Conservation (phyloP, 495 filamentous ascomycete genomes). For the Penicillium turbatum region DNA sequence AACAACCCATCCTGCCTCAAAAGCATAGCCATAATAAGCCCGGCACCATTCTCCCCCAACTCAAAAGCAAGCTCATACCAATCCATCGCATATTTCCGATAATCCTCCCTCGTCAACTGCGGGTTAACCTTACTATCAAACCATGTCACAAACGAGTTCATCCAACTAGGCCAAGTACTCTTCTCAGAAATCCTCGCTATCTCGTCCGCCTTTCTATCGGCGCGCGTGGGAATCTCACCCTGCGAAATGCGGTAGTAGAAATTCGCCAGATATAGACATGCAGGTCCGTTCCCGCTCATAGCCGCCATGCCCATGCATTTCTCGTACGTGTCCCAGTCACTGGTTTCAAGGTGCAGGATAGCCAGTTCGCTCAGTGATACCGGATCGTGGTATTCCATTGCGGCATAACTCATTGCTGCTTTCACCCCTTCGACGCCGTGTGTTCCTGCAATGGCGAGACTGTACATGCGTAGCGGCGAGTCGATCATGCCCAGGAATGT, state of each 20-base stretch:
- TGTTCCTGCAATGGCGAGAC: constrained; percentile 16
- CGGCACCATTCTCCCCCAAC: constrained; percentile 6
- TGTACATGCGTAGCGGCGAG: constrained; percentile 29
- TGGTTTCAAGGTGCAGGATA: constrained; percentile 15
- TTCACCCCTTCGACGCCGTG: constrained; percentile 5
- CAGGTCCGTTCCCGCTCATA: constrained; percentile 18
- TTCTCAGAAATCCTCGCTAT: not conserved
- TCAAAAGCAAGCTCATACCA: constrained; percentile 30
- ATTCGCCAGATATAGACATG: constrained; percentile 35
- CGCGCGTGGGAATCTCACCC: constrained; percentile 24
- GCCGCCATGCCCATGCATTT: constrained; percentile 36
- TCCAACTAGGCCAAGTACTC: too few species aligned
- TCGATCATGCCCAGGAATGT: not conserved
- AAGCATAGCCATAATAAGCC: constrained; percentile 24
- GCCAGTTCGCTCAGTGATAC: constrained; percentile 29
- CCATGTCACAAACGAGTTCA: not conserved
- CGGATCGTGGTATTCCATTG: constrained; percentile 32
- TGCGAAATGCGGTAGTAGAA: constrained; percentile 35
- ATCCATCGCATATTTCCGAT: constrained; percentile 25
- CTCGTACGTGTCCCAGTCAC: constrained; percentile 31
- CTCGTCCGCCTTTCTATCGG: constrained; percentile 5
- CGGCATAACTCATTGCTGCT: constrained; percentile 20
- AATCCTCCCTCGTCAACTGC: constrained; percentile 16
- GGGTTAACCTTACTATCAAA: constrained; percentile 2
- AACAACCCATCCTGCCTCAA: constrained; percentile 18